Evolutionary conservation across 2,329 filamentous ascomycete species (phyloP), one percentile per base, ranked within the genome.

Genomic region (Fusarium miscanthi): DNA sequence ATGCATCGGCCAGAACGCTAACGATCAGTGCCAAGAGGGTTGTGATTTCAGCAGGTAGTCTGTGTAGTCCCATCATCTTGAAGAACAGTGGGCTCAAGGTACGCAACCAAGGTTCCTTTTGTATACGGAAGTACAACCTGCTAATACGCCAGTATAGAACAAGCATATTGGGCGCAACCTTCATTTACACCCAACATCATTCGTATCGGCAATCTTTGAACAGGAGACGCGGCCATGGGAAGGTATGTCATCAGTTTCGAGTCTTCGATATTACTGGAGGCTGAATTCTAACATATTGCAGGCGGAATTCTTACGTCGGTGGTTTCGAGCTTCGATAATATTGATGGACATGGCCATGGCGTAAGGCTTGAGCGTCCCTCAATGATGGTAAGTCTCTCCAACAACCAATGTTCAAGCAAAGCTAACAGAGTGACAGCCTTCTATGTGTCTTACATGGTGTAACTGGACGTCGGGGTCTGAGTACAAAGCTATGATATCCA

Each of bases 141-240:
- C 43, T 59, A 25, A 59, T 33, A 8, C 8, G 2, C 14, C 21
- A 9, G 2, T 0, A 17, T 23, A 60, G 58, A 60, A 60, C 23
- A 56, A 56, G 21, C 48, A 60, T 43, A 60, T 60, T 3, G 58
- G 58, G 10, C 58, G 58, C 1, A 60, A 60, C 16, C 30, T 60
- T 7, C 58, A 60, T 43, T 12, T 60, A 30, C 58, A 60, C 11
- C 58, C 58, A 37, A 60, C 58, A 2, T 23, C 58, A 6, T 60
- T 60, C 8, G 38, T 60, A 1, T 16, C 30, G 3, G 58, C 48
- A 21, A n/a, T 56, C 0, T 60, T 60, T 6, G 48, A 56, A 43
- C n/a, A 60, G 8, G 58, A 60, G 23, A 60, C 58, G 13, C 37
- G 58, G 6, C 48, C 58, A 12, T 60, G 58, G 58, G 58, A 60